Conservation (phyloP, 2,329 filamentous ascomycete genomes). For the Aspergillus japonicus region DNA sequence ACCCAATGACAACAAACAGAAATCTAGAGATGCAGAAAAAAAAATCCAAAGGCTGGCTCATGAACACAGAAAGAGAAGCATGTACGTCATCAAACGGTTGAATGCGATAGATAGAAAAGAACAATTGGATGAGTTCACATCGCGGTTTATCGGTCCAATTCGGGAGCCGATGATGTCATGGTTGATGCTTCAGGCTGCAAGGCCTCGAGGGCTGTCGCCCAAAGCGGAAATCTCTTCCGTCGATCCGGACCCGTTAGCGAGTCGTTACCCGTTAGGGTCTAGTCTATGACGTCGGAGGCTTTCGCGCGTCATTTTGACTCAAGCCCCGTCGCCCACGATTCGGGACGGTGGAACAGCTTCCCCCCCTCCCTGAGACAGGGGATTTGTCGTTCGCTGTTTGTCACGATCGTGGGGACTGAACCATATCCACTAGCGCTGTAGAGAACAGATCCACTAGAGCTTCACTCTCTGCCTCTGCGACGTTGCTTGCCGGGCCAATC, state of each 20-base stretch:
- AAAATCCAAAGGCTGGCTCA: slow-evolving; percentile 15
- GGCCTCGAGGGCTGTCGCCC: slow-evolving; percentile 8
- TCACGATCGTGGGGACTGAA: background rate
- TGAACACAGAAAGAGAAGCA: slow-evolving; percentile 9
- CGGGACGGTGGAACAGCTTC: background rate
- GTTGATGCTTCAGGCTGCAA: slow-evolving; percentile 11
- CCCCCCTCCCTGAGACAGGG: background rate
- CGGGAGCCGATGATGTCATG: slow-evolving; percentile 23
- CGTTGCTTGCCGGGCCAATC: slow-evolving; percentile 70
- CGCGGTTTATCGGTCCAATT: slow-evolving; percentile 12
- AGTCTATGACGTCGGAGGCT: slow-evolving; percentile 25
- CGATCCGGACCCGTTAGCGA: slow-evolving; percentile 20
- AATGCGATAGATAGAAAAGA: background rate
- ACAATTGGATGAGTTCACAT: slow-evolving; percentile 3
- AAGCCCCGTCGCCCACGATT: background rate
- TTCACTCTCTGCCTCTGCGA: slow-evolving; percentile 38
- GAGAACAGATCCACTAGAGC: slow-evolving; percentile 2
- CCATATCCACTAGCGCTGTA: background rate
- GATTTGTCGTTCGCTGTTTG: slow-evolving; percentile 11
- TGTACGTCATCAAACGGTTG: slow-evolving; percentile 18
- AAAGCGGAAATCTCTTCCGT: slow-evolving; percentile 16
- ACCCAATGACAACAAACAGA: slow-evolving; percentile 9
- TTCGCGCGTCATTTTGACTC: slow-evolving; percentile 20
- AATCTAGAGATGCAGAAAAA: slow-evolving; percentile 18
- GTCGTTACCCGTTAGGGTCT: slow-evolving; percentile 16